Evolutionary conservation across 2,329 filamentous ascomycete genomes (phyloP).

Genomic region (Trichoderma afroharzianum): DNA sequence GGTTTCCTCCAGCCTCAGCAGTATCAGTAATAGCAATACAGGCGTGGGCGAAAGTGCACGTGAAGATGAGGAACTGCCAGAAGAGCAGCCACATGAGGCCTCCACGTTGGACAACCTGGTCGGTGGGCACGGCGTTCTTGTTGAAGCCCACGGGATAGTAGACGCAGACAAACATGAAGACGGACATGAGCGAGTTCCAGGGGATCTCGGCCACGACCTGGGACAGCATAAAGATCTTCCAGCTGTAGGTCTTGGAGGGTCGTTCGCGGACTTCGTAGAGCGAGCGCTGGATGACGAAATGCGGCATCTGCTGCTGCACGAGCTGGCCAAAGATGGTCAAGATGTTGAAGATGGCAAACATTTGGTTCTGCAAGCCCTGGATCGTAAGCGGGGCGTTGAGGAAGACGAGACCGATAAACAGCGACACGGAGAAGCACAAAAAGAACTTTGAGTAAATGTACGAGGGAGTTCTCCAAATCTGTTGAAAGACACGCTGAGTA

Average conservation of each 20-base stretch:
- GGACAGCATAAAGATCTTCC: constrained; percentile 60
- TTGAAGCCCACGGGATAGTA: constrained; percentile 6
- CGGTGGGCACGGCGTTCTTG: constrained; percentile 2
- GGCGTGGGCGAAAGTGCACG: constrained; percentile 35
- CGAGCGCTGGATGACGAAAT: constrained; percentile 58
- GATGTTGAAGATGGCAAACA: constrained; percentile 71
- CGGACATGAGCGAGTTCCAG: constrained; percentile 11
- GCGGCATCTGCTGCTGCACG: constrained; percentile 13
- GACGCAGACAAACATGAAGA: constrained; percentile 12
- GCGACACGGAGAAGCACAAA: constrained; percentile 47
- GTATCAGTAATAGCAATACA: constrained; percentile 14
- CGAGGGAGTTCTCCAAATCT: constrained; percentile 73
- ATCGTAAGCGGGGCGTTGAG: constrained; percentile 44
- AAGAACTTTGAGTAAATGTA: constrained; percentile 71
- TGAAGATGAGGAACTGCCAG: constrained; percentile 15
- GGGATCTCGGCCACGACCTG: neutral
- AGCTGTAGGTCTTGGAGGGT: constrained; percentile 64
- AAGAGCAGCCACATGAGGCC: constrained; percentile 14
- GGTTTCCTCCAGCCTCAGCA: neutral
- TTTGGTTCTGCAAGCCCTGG: constrained; percentile 61
- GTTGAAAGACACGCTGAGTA: constrained; percentile 64
- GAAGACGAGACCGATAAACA: constrained; percentile 70
- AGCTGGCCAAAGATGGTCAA: constrained; percentile 58
- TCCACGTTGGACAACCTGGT: neutral
- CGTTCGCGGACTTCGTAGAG: constrained; percentile 68